phyloP scores from a whole-genome alignment of 208 protist genomes.

The Borovskyia barvae region DNA sequence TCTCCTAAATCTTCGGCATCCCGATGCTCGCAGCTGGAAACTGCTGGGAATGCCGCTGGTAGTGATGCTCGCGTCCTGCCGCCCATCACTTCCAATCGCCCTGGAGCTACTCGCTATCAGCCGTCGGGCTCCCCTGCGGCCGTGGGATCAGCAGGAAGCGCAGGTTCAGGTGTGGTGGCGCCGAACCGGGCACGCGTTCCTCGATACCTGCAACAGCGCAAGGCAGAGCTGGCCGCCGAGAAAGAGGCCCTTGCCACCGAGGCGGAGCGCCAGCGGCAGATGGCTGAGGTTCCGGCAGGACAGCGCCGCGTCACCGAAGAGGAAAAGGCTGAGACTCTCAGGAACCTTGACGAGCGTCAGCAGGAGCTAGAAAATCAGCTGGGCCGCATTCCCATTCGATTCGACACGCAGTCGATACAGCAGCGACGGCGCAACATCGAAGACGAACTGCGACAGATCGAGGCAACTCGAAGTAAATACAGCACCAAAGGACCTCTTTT shows the following conservation, averaged over 20 bases:
- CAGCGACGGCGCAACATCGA: constrained; percentile 60
- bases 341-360: constrained; percentile 40
- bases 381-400: constrained; percentile 80
- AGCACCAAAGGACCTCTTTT: constrained; percentile 64
- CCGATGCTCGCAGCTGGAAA: no score
- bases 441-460: constrained; percentile 71
- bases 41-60: no score
- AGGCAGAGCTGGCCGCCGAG: constrained; percentile 76
- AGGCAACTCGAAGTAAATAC: constrained; percentile 61
- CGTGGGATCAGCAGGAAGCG: no score
- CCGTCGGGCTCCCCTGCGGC: no score
- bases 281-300: constrained; percentile 72
- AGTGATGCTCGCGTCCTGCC: no score
- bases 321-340: constrained; percentile 70
- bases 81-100: no score
- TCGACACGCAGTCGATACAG: constrained; percentile 76
- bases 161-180: background rate
- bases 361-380: constrained; percentile 81
- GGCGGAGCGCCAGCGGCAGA: constrained; percentile 48
- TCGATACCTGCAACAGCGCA: constrained; percentile 73
- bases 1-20: no score
- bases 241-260: constrained; percentile 59
- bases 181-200: constrained; percentile 56
- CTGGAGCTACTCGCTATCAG: no score
- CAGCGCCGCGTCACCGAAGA: constrained; percentile 77